A percentile compares a stretch with the other conserved stretches of the same genome.
Conservation (phyloP, 768 basidiomycete genomes). For the Mycena vulgaris region DNA sequence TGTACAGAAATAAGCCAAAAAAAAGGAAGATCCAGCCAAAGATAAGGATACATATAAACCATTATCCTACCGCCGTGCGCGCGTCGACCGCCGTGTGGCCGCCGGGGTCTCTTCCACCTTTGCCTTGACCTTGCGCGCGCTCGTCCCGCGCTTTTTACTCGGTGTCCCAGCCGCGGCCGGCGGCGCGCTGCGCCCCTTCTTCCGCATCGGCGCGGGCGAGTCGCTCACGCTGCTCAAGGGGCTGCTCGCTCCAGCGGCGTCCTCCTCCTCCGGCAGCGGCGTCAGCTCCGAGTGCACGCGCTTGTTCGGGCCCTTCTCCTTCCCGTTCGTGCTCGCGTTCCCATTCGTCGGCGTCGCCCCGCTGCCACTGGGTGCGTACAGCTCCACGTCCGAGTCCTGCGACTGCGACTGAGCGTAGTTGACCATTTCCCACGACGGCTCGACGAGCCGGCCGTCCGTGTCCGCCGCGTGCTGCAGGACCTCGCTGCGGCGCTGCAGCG, state of each 20-base stretch:
- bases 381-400: slow-evolving; percentile 35
- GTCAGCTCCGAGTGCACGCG: slow-evolving; percentile 61
- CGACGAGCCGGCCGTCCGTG: slow-evolving; percentile 54
- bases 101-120: slow-evolving; percentile 9
- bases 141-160: slow-evolving; percentile 14
- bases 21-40: slow-evolving; percentile 1
- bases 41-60: neutral
- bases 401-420: slow-evolving; percentile 52
- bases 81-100: slow-evolving; percentile 30
- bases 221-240: slow-evolving; percentile 28
- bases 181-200: slow-evolving; percentile 25
- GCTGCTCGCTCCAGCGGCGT: slow-evolving; percentile 17
- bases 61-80: slow-evolving; percentile 24
- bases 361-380: slow-evolving; percentile 26
- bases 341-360: neutral
- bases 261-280: slow-evolving; percentile 57
- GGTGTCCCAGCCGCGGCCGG: slow-evolving; percentile 9
- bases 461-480: slow-evolving; percentile 65
- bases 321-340: slow-evolving; percentile 34
- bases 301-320: slow-evolving; percentile 51
- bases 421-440: slow-evolving; percentile 75
- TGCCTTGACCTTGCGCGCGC: slow-evolving; percentile 27
- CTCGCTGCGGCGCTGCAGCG: slow-evolving; percentile 64
- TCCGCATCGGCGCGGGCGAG: slow-evolving; percentile 26
- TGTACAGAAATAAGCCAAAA: neutral